Evolutionary conservation across 495 filamentous ascomycete species (phyloP).

Genomic region (Talaromyces trachyspermus): DNA sequence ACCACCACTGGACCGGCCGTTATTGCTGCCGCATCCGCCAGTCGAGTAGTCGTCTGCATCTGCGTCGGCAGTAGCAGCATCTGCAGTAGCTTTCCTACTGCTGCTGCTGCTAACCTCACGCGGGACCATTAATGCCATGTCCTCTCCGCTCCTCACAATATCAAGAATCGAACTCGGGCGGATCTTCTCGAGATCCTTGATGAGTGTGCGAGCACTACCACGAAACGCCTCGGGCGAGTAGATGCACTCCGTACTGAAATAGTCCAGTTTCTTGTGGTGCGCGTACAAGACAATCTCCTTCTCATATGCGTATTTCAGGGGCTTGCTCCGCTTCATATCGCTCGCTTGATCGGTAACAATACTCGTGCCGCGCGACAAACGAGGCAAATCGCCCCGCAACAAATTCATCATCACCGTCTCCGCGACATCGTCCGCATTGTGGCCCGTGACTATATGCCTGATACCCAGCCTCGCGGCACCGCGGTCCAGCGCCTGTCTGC

Average conservation of each 20-base stretch:
- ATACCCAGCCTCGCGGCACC: constrained; percentile 84
- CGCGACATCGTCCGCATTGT: constrained; percentile 97
- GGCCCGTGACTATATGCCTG: constrained; percentile 91
- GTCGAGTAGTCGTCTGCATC: constrained; percentile 52
- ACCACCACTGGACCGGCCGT: constrained; percentile 60
- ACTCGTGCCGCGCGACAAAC: constrained; percentile 81
- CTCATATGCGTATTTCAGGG: constrained; percentile 95
- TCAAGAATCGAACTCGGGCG: constrained; percentile 90
- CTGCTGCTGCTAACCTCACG: constrained; percentile 35
- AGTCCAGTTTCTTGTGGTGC: constrained; percentile 91
- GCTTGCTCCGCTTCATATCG: constrained; percentile 87
- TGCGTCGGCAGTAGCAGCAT: constrained; percentile 26
- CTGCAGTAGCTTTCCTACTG: constrained; percentile 21
- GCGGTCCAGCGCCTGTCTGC: constrained; percentile 87
- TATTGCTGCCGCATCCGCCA: constrained; percentile 70
- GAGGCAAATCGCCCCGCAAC: constrained; percentile 79
- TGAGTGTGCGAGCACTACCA: constrained; percentile 80
- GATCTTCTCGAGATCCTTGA: constrained; percentile 91
- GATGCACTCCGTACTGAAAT: constrained; percentile 97
- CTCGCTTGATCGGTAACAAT: constrained; percentile 74
- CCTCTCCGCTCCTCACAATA: constrained; percentile 89
- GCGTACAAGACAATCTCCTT: constrained; percentile 98
- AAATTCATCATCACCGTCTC: constrained; percentile 98
- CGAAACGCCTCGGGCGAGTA: constrained; percentile 98
- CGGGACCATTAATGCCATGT: constrained; percentile 86